Evolutionary conservation across 805 yeast genomes (phyloP).

Genomic region (Zygosaccharomyces siamensis): DNA sequence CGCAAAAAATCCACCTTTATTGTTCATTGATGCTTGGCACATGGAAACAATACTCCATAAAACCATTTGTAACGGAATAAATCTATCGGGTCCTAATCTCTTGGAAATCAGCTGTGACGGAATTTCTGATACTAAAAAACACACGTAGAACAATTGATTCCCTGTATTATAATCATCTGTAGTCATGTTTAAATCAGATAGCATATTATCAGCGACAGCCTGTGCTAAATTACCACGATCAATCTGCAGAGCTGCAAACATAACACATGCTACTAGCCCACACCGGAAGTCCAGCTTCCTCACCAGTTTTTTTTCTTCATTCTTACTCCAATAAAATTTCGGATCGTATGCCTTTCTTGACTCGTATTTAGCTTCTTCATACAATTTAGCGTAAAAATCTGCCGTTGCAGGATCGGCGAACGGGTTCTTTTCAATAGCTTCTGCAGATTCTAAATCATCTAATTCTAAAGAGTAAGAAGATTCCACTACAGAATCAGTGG

Average conservation of each 20-base stretch:
- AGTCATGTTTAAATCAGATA: slow-evolving; percentile 46
- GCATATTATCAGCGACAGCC: slow-evolving; percentile 53
- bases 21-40: slow-evolving; percentile 44
- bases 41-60: slow-evolving; percentile 54
- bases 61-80: slow-evolving; percentile 56
- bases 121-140: slow-evolving; percentile 54
- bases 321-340: slow-evolving; percentile 45
- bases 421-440: slow-evolving; percentile 12
- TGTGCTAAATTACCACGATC: slow-evolving; percentile 55
- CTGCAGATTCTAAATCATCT: neutral
- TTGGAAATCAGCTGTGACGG: slow-evolving; percentile 63
- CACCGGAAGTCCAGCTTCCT: slow-evolving; percentile 52
- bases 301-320: slow-evolving; percentile 46
- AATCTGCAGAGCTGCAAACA: slow-evolving; percentile 54
- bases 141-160: slow-evolving; percentile 46
- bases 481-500: neutral
- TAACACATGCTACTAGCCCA: slow-evolving; percentile 49
- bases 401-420: slow-evolving; percentile 42
- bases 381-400: slow-evolving; percentile 41
- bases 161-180: slow-evolving; percentile 58
- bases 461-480: neutral
- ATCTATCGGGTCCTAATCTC: slow-evolving; percentile 54
- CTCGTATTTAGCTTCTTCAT: slow-evolving; percentile 49
- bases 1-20: slow-evolving; percentile 41
- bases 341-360: slow-evolving; percentile 54